These are phyloP conservation scores for Favolaschia claudopus DNA, from an alignment of 768 basidiomycete species.

Conservation along the genomic window DNA sequence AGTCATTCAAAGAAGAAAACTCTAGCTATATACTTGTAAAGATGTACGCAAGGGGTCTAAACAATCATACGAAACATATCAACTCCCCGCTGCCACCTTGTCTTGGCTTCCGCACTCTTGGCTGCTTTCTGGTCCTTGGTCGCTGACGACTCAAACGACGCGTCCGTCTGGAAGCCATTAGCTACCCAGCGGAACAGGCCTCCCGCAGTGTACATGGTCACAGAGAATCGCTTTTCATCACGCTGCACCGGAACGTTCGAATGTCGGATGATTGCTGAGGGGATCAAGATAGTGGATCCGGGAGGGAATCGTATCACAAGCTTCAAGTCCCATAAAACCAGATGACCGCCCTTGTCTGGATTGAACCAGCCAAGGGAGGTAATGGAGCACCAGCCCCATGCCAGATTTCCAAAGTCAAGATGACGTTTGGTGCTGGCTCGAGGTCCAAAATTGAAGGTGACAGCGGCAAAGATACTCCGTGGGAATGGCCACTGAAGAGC, in stretches of 20 bases:
- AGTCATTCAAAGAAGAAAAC: too few species aligned
- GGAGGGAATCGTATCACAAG: constrained; percentile 35
- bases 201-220: constrained; percentile 37
- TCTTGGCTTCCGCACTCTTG: too few species aligned
- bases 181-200: constrained; percentile 34
- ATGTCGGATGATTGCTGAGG: constrained; percentile 36
- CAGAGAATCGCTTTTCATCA: constrained; percentile 27
- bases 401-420: constrained; percentile 38
- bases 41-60: too few species aligned
- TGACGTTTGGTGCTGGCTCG: constrained; percentile 28
- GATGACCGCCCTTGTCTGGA: constrained; percentile 36
- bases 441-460: constrained; percentile 40
- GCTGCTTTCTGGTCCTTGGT: too few species aligned
- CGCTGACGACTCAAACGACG: background rate
- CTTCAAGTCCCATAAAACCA: constrained; percentile 38
- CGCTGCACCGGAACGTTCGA: constrained; percentile 30
- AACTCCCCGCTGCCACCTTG: too few species aligned
- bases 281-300: constrained; percentile 35
- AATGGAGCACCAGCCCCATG: constrained; percentile 42
- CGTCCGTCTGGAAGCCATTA: constrained; percentile 27
- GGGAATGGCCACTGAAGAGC: constrained; percentile 20
- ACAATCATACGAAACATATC: too few species aligned
- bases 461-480: constrained; percentile 30
- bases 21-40: too few species aligned
- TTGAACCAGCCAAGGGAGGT: constrained; percentile 37